Evolutionary conservation across 345 rosid species (phyloP).

Genomic region (Luvunga scandens): DNA sequence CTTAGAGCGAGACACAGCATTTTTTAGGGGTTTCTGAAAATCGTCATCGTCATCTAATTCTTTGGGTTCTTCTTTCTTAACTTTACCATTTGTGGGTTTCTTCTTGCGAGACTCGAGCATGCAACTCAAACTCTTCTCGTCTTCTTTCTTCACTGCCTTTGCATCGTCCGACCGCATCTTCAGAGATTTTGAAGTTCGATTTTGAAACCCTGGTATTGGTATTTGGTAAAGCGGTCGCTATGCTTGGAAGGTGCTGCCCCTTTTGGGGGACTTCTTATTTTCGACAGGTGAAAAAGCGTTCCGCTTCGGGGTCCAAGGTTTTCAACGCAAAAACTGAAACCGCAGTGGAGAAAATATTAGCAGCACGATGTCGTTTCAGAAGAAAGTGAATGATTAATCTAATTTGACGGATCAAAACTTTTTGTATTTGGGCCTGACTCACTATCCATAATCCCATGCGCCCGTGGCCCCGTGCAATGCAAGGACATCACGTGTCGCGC

Average conservation of each 20-base stretch:
- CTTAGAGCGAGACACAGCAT: constrained; percentile 29
- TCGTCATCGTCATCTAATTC: constrained; percentile 30
- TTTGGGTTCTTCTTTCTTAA: constrained; percentile 48
- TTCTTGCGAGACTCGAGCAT: constrained; percentile 42
- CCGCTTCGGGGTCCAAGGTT: background rate
- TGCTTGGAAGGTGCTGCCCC: background rate
- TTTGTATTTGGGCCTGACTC: background rate
- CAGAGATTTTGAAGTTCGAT: background rate
- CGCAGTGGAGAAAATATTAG: background rate
- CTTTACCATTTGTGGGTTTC: constrained; percentile 37
- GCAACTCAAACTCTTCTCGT: constrained; percentile 50
- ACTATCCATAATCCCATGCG: background rate
- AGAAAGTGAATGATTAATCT: background rate
- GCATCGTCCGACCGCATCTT: constrained; percentile 67
- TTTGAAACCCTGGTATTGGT: background rate
- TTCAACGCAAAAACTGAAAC: background rate
- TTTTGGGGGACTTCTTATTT: background rate
- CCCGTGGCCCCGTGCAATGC: too few relatives aligned
- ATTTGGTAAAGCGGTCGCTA: background rate
- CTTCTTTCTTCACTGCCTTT: constrained; percentile 39
- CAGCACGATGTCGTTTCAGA: background rate
- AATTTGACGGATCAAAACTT: background rate
- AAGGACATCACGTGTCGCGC: background rate
- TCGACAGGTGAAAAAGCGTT: background rate
- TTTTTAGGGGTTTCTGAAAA: constrained; percentile 27